A percentile compares a stretch with the other conserved stretches of the same genome.
These are phyloP conservation scores for Penicillium glabrum DNA, from an alignment of 2,329 filamentous ascomycete genomes.

Conservation along the genomic window DNA sequence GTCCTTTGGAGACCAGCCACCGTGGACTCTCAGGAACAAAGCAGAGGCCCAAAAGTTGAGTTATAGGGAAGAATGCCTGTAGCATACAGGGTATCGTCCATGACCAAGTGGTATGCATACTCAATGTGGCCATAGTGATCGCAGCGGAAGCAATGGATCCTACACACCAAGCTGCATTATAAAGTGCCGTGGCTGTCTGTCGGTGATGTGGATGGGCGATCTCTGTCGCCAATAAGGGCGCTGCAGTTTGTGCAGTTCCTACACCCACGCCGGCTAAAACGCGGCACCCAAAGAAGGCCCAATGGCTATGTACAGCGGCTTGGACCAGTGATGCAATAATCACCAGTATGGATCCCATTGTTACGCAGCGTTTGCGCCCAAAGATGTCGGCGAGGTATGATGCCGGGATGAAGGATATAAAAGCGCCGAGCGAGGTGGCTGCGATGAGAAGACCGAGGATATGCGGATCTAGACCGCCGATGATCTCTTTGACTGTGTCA, in stretches of 20 bases:
- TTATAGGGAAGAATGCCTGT: conserved; percentile 46
- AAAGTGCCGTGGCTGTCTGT: conserved; percentile 29
- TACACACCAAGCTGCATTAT: conserved; percentile 28
- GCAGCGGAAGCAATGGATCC: conserved; percentile 20
- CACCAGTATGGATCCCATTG: conserved; percentile 37
- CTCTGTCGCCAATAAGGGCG: conserved; percentile 30
- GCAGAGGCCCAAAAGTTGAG: conserved; percentile 53
- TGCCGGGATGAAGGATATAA: conserved; percentile 21
- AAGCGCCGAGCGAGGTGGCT: conserved; percentile 22
- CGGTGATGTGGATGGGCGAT: conserved; percentile 30
- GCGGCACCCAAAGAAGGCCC: conserved; percentile 28
- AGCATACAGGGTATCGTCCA: conserved; percentile 62
- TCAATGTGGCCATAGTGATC: conserved; percentile 18
- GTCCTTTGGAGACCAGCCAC: conserved; percentile 61
- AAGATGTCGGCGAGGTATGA: conserved; percentile 41
- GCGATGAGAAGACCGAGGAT: conserved; percentile 21
- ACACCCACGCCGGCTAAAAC: conserved; percentile 40
- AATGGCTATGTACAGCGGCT: conserved; percentile 19
- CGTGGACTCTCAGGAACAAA: conserved; percentile 63
- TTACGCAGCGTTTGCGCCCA: conserved; percentile 46
- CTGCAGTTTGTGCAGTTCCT: conserved; percentile 29
- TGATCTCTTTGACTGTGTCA: conserved; percentile 11
- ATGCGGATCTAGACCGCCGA: conserved; percentile 15
- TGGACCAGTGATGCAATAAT: conserved; percentile 27
- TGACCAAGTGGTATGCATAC: conserved; percentile 29